phyloP scores from a whole-genome alignment of 2,329 filamentous ascomycete species.

The Domatiomyces globalis region DNA sequence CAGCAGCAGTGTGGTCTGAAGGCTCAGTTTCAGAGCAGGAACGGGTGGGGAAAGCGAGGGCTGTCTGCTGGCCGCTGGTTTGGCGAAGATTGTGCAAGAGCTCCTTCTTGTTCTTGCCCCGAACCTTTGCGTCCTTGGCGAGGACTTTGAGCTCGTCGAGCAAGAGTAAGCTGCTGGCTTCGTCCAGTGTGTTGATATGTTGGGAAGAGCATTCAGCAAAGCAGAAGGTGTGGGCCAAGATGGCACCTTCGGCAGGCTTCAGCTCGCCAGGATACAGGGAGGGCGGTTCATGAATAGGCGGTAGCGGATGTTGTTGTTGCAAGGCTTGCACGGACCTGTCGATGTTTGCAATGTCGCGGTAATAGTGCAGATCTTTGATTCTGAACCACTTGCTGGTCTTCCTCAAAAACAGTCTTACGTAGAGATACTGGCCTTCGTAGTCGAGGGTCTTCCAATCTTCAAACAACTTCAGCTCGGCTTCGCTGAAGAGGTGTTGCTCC shows the following conservation, averaged over 20 bases:
- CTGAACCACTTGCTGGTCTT: conserved; percentile 90
- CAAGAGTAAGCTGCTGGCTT: conserved; percentile 67
- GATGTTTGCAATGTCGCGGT: conserved; percentile 67
- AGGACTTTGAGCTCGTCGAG: conserved; percentile 75
- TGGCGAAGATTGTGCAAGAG: conserved; percentile 59
- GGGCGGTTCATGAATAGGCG: conserved; percentile 25
- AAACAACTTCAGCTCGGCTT: conserved; percentile 65
- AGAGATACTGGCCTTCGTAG: conserved; percentile 88
- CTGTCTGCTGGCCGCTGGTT: conserved; percentile 59
- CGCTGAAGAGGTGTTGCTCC: conserved; percentile 74
- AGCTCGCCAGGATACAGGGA: conserved; percentile 34
- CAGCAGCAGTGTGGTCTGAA: conserved; percentile 27
- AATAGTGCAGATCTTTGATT: conserved; percentile 60
- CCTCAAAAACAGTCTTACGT: conserved; percentile 75
- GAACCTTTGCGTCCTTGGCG: conserved; percentile 72
- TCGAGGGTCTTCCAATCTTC: conserved; percentile 54
- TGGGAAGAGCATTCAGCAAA: conserved; percentile 71
- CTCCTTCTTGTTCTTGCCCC: conserved; percentile 77
- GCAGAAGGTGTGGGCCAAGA: conserved; percentile 46
- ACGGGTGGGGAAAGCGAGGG: conserved; percentile 55
- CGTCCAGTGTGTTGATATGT: conserved; percentile 61
- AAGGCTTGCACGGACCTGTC: conserved; percentile 50
- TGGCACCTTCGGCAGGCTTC: conserved; percentile 32
- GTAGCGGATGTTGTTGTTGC: conserved; percentile 45
- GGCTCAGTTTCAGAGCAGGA: conserved; percentile 49